A percentile compares a stretch with the other conserved stretches of the same genome.
Evolutionary conservation across 2,329 filamentous ascomycete genomes (phyloP).

Genomic region (Nannizziopsis barbatae): DNA sequence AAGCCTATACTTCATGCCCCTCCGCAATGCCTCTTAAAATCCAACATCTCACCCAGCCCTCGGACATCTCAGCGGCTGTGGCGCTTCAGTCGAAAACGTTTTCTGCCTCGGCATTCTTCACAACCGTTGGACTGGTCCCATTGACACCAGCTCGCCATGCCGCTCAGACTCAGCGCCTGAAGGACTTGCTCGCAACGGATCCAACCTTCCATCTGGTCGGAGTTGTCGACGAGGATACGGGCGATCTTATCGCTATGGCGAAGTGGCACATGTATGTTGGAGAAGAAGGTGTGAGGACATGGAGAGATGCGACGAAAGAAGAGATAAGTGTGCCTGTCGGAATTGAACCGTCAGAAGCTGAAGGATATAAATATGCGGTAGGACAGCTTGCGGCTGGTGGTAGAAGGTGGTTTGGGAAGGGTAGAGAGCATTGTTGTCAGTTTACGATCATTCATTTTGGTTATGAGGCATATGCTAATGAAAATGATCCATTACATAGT

Average conservation of each 20-base stretch:
- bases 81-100: constrained; percentile 10
- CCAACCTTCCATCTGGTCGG: constrained; percentile 11
- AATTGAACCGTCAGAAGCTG: constrained; percentile 1
- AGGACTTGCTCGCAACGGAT: constrained; percentile 5
- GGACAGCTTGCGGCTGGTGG: constrained; percentile 6
- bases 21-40: constrained; percentile 11
- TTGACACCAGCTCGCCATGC: constrained; percentile 6
- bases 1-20: background rate
- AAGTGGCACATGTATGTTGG: constrained; percentile 11
- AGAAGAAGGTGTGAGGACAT: constrained; percentile 3
- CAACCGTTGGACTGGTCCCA: constrained; percentile 8
- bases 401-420: constrained; percentile 12
- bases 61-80: constrained; percentile 11
- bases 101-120: constrained; percentile 9
- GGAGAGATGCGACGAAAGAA: constrained; percentile 8
- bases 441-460: background rate
- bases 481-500: constrained; percentile 16
- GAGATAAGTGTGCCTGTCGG: constrained; percentile 9
- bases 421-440: constrained; percentile 14
- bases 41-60: constrained; percentile 7
- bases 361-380: constrained; percentile 10
- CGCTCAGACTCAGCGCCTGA: background rate
- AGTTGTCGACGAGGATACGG: constrained; percentile 12
- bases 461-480: background rate
- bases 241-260: constrained; percentile 13